Evolutionary conservation across 305 asterid genomes (phyloP).

Genomic region (Fraxinus ornus): DNA sequence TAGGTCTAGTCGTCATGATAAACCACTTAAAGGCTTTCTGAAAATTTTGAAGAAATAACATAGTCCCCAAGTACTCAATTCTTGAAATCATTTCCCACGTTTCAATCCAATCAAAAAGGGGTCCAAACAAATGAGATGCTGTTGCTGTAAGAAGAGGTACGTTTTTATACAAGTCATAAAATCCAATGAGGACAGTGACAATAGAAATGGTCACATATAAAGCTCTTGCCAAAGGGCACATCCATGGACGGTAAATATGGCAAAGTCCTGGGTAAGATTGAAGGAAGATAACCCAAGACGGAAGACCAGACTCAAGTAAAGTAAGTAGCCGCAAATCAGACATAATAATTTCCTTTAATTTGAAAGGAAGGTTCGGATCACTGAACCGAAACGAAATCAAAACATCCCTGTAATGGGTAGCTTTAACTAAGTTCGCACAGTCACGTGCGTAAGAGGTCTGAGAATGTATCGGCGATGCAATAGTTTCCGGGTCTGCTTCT

Average conservation of each 20-base stretch:
- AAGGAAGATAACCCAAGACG: slow-evolving; percentile 94
- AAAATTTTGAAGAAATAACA: slow-evolving; percentile 91
- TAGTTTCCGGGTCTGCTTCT: slow-evolving; percentile 35
- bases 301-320: slow-evolving; percentile 91
- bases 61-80: slow-evolving; percentile 88
- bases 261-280: slow-evolving; percentile 92
- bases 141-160: slow-evolving; percentile 91
- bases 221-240: slow-evolving; percentile 90
- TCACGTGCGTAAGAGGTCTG: slow-evolving; percentile 42
- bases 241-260: slow-evolving; percentile 96
- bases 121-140: slow-evolving; percentile 84
- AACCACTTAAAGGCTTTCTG: slow-evolving; percentile 91
- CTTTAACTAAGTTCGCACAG: slow-evolving; percentile 48
- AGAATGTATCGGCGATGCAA: slow-evolving; percentile 41
- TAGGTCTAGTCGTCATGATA: slow-evolving; percentile 56
- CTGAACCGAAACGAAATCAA: slow-evolving; percentile 70
- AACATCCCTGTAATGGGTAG: slow-evolving; percentile 70
- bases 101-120: slow-evolving; percentile 95
- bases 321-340: slow-evolving; percentile 77
- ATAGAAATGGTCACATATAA: slow-evolving; percentile 72
- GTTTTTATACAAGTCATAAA: slow-evolving; percentile 87
- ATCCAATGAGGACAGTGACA: slow-evolving; percentile 88
- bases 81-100: slow-evolving; percentile 92
- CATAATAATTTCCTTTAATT: slow-evolving; percentile 65
- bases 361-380: slow-evolving; percentile 80